Conservation (phyloP, 1,139 yeast species). For the Saccharomyces uvarum region DNA sequence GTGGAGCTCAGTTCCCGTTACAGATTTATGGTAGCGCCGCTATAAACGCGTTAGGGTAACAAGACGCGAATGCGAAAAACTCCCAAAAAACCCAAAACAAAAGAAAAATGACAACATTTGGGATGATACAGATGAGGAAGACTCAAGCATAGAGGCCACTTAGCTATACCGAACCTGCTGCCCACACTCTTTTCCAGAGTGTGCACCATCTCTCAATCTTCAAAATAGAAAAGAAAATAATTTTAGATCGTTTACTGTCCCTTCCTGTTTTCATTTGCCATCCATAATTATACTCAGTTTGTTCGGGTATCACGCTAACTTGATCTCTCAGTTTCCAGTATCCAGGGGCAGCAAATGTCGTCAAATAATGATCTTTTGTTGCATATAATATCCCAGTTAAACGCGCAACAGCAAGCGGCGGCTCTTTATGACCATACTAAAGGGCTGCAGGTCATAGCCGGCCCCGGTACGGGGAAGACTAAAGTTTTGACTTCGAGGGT, state of each 20-base stretch:
- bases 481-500: conserved; percentile 73
- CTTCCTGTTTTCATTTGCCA: background rate
- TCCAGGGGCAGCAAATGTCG: background rate
- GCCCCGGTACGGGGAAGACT: conserved; percentile 89
- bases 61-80: conserved; percentile 1
- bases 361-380: background rate
- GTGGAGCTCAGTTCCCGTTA: background rate
- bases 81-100: background rate
- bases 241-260: background rate
- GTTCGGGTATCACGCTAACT: background rate
- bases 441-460: conserved; percentile 75
- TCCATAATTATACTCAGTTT: background rate
- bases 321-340: background rate
- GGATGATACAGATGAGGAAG: background rate
- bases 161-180: background rate
- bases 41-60: background rate
- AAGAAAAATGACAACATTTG: background rate
- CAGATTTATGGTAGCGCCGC: background rate
- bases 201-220: background rate
- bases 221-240: background rate
- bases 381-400: conserved; percentile 33
- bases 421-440: conserved; percentile 46
- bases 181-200: background rate
- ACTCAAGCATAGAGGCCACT: background rate
- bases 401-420: conserved; percentile 52